Evolutionary conservation across 768 basidiomycete species (phyloP).

Genomic region (Tylopilus vinaceipallidus): DNA sequence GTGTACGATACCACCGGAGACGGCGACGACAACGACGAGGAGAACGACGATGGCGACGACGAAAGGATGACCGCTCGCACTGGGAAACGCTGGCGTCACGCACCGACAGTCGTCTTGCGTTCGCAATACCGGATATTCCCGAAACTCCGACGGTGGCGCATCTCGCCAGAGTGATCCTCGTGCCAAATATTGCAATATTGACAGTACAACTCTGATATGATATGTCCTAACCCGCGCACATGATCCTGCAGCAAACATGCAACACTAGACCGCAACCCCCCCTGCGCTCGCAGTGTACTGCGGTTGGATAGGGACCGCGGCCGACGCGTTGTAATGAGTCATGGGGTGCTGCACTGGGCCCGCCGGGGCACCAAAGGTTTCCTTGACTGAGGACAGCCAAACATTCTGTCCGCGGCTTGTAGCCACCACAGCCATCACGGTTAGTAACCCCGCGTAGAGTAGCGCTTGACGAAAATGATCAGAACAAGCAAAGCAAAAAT

Average conservation of each 20-base stretch:
- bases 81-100: constrained; percentile 16
- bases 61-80: constrained; percentile 15
- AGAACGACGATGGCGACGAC: constrained; percentile 10
- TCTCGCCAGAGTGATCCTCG: neutral
- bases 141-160: constrained; percentile 32
- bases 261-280: constrained; percentile 1
- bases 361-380: constrained; percentile 19
- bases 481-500: neutral
- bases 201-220: neutral
- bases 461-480: constrained; percentile 28
- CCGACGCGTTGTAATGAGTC: constrained; percentile 1
- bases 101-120: constrained; percentile 6
- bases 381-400: constrained; percentile 36
- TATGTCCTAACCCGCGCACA: neutral
- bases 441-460: constrained; percentile 28
- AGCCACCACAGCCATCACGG: constrained; percentile 26
- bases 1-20: constrained; percentile 9
- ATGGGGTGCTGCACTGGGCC: constrained; percentile 14
- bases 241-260: neutral
- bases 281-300: neutral
- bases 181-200: neutral
- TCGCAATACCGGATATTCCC: constrained; percentile 25
- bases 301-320: neutral
- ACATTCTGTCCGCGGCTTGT: constrained; percentile 27
- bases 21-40: constrained; percentile 6